Percentiles rank a stretch among this genome's conserved stretches.
Conservation (phyloP, 1,284 basidiomycete species). For the Sanguinoderma infundibulare region DNA sequence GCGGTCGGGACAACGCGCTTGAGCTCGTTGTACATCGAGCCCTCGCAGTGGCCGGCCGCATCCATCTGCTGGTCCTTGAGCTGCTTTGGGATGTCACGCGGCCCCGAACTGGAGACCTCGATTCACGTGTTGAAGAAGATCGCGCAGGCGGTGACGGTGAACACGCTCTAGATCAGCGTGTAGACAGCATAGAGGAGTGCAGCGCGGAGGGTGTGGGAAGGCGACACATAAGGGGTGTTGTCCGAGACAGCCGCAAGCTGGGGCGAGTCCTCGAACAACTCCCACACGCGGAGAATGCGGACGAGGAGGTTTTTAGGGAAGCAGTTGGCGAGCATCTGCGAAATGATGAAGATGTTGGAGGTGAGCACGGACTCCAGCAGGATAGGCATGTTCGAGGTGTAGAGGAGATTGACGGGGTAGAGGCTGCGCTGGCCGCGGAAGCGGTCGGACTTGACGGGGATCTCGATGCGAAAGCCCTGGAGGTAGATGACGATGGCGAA, state of each 20-base stretch:
- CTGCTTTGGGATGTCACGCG: slow-evolving; percentile 96
- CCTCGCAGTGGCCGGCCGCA: slow-evolving; percentile 97
- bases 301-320: slow-evolving; percentile 95
- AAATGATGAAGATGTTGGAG: slow-evolving; percentile 95
- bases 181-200: slow-evolving; percentile 94
- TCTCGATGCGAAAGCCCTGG: slow-evolving; percentile 98
- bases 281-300: slow-evolving; percentile 93
- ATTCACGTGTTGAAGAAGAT: slow-evolving; percentile 99
- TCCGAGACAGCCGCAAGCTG: slow-evolving; percentile 94
- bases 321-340: slow-evolving; percentile 91
- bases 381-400: slow-evolving; percentile 99
- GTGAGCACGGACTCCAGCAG: slow-evolving; percentile 97
- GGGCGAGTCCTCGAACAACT: slow-evolving; percentile 92
- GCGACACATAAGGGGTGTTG: slow-evolving; percentile 97
- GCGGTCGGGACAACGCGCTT: slow-evolving; percentile 98
- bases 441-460: slow-evolving; percentile 96
- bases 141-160: slow-evolving; percentile 94
- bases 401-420: slow-evolving; percentile 99
- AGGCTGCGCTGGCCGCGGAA: slow-evolving; percentile 95
- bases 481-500: slow-evolving; percentile 98
- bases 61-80: slow-evolving; percentile 99
- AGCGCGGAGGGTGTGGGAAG: slow-evolving; percentile 89
- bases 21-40: slow-evolving; percentile 98
- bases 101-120: slow-evolving; percentile 95
- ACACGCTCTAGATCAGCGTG: slow-evolving; percentile 89